Conservation (phyloP, 768 basidiomycete genomes). For the Mycena olivaceomarginata region DNA sequence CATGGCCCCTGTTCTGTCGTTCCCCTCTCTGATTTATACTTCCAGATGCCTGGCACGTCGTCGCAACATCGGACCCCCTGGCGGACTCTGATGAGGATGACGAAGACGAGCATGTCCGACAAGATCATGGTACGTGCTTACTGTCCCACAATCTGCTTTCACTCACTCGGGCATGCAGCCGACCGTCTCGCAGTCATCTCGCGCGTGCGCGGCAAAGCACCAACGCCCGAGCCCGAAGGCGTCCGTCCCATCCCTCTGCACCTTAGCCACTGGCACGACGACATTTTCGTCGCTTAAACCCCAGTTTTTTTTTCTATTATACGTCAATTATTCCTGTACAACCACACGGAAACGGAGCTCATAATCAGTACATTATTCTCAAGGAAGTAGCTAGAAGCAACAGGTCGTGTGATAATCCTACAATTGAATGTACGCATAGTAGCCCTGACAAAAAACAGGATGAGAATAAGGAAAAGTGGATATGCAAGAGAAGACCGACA, state of each 20-base stretch:
- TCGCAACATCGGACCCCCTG: conserved; percentile 82
- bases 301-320: conserved; percentile 23
- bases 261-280: conserved; percentile 30
- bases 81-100: conserved; percentile 85
- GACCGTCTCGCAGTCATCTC: conserved; percentile 78
- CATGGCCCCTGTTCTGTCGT: conserved; percentile 18
- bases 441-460: conserved; percentile 37
- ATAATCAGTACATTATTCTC: conserved; percentile 48
- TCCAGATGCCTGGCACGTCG: conserved; percentile 84
- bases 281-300: conserved; percentile 17
- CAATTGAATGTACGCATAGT: conserved; percentile 44
- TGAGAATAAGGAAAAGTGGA: conserved; percentile 18
- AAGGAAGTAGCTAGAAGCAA: conserved; percentile 35
- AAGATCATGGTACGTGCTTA: conserved; percentile 76
- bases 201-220: conserved; percentile 72
- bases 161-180: conserved; percentile 57
- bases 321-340: conserved; percentile 35
- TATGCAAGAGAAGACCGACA: conserved; percentile 50
- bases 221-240: conserved; percentile 71
- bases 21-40: conserved; percentile 23
- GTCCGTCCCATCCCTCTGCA: conserved; percentile 35
- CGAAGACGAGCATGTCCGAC: conserved; percentile 77
- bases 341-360: conserved; percentile 5
- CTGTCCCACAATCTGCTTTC: conserved; percentile 22
- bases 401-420: conserved; percentile 45